Evolutionary conservation across 2,329 filamentous ascomycete genomes (phyloP), one percentile per base, ranked within the genome.

Genomic region (Teratosphaeria viscida): DNA sequence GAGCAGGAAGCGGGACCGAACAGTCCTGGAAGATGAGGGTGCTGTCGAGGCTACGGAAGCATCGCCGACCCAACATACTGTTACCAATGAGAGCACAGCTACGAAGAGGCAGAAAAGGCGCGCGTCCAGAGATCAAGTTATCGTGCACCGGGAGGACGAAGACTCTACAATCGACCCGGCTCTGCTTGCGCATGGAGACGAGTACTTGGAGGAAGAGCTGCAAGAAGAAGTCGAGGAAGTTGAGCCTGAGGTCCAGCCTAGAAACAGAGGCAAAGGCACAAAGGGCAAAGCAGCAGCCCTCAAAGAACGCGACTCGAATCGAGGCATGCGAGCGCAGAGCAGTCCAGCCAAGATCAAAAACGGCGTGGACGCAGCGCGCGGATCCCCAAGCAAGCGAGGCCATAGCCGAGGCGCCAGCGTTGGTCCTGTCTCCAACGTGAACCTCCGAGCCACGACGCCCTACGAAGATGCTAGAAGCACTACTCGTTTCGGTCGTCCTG

Each of bases 401-500:
- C 39, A 32, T 19, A 62, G 61, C 37, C 60, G 60, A 11, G 58
- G 53, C 7, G 35, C 60, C 47, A 67, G 65, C 53, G 57, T 67
- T 14, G 70, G 68, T n/a, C 67, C 69, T n/a, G 67, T 70, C 59
- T 71, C 67, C 61, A 70, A 73, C 54, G 70, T 72, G 26, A 65
- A 68, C 52, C 65, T 75, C 6, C 74, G 74, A 54, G 69, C 72
- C 12, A 67, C 65, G 32, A 76, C 74, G 26, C 74, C 74, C 6
- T 68, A 69, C 14, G 72, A 74, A 49, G 79, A 85, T 57, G 77
- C 75, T 29, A 77, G 82, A 62, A 78, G 79, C 34, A 89, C 86
- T 56, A 82, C 82, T n/a, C 85, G 90, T 58, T 92, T 87, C 12
- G 92, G 90, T 2, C 84, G 94, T 59, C 83, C 85, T 57, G 90